These are phyloP conservation scores for Phaeosphaeriaceae sp. DNA, from an alignment of 2,329 filamentous ascomycete species.

Conservation along the genomic window DNA sequence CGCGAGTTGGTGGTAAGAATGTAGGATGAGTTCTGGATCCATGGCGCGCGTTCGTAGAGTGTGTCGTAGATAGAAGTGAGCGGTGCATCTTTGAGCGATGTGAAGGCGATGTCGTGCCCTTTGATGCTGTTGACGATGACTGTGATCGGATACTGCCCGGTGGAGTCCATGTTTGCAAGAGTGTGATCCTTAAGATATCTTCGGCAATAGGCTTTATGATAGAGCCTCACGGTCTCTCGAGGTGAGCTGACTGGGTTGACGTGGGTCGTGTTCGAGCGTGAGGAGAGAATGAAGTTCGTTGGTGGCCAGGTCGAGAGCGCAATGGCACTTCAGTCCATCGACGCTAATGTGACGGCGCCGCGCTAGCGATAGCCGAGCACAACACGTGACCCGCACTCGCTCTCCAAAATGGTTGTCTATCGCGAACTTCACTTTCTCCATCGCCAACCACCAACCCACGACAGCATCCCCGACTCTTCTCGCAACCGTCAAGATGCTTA, in stretches of 20 bases:
- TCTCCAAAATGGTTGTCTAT: slow-evolving; percentile 17
- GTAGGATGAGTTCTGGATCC: slow-evolving; percentile 63
- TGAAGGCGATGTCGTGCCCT: slow-evolving; percentile 82
- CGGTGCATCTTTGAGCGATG: slow-evolving; percentile 72
- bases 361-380: slow-evolving; percentile 1
- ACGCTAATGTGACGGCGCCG: neutral
- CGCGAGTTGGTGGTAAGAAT: slow-evolving; percentile 85
- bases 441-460: slow-evolving; percentile 22
- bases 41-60: slow-evolving; percentile 64
- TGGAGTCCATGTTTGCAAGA: slow-evolving; percentile 29
- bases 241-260: no score
- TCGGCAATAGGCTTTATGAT: neutral
- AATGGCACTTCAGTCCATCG: neutral
- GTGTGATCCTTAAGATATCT: neutral
- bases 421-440: slow-evolving; percentile 20
- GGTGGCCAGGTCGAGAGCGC: neutral
- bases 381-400: slow-evolving; percentile 10
- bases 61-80: slow-evolving; percentile 74
- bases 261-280: neutral
- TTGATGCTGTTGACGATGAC: slow-evolving; percentile 85
- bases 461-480: slow-evolving; percentile 33
- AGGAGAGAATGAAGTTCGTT: slow-evolving; percentile 1
- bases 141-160: slow-evolving; percentile 40
- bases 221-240: no score
- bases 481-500: slow-evolving; percentile 71